Percentiles rank a stretch among this genome's conserved stretches.
Evolutionary conservation across 495 filamentous ascomycete species (phyloP).

Genomic region (Penicillium ochrochloron): DNA sequence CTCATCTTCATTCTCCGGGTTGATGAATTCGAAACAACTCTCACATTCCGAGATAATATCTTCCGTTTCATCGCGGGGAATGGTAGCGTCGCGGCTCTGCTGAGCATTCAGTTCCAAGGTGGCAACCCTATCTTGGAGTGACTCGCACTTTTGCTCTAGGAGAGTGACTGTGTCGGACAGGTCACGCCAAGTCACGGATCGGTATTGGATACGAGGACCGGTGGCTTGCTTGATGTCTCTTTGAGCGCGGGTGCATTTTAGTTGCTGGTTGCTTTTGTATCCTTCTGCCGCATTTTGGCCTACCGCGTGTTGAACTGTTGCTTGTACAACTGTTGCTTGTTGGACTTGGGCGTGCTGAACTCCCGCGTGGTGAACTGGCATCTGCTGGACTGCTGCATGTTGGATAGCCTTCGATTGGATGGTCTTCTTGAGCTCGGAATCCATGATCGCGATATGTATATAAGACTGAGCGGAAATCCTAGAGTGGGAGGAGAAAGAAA

Average conservation of each 20-base stretch:
- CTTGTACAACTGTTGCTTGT: too few species aligned
- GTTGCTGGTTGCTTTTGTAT: not conserved
- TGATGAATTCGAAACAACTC: not conserved
- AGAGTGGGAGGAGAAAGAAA: not conserved
- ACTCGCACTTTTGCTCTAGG: not conserved
- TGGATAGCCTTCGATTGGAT: not conserved
- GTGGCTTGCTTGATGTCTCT: not conserved
- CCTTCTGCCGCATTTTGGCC: not conserved
- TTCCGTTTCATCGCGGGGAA: not conserved
- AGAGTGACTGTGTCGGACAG: not conserved
- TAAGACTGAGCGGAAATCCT: not conserved
- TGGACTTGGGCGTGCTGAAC: too few species aligned
- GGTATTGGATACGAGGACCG: not conserved
- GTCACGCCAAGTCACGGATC: not conserved
- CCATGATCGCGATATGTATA: not conserved
- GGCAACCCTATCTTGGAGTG: not conserved
- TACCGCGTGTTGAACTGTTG: too few species aligned
- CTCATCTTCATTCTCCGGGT: not conserved
- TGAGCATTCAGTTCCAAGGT: not conserved
- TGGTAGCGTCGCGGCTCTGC: not conserved
- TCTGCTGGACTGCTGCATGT: too few species aligned
- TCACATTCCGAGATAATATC: not conserved
- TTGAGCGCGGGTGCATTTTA: not conserved
- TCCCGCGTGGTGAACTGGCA: too few species aligned
- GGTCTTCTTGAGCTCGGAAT: not conserved